Evolutionary conservation across 306 rosid genomes (phyloP).

Genomic region (Quillaja saponaria): DNA sequence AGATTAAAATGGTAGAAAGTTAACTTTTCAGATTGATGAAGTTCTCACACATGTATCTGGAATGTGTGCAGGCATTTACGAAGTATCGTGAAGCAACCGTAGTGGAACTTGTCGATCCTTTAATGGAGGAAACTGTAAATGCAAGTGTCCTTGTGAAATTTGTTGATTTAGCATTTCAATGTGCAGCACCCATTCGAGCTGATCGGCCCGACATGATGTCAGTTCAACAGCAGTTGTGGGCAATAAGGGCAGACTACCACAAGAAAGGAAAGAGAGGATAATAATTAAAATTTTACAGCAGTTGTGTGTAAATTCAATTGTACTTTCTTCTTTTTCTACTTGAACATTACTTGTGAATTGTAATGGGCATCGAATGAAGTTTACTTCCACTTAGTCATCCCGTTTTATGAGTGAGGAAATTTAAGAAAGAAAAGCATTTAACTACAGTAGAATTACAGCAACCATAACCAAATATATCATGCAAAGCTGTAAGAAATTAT

Average conservation of each 20-base stretch:
- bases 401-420: too few relatives aligned
- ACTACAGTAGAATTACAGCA: too few relatives aligned
- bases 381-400: slow-evolving; percentile 18
- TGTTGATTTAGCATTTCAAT: slow-evolving; percentile 72
- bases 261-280: slow-evolving; percentile 54
- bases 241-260: slow-evolving; percentile 77
- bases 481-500: too few relatives aligned
- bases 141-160: slow-evolving; percentile 56
- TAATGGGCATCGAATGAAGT: slow-evolving; percentile 7
- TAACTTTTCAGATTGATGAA: background rate
- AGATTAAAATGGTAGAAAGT: background rate
- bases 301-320: slow-evolving; percentile 5
- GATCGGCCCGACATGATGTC: slow-evolving; percentile 90
- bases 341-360: slow-evolving; percentile 24
- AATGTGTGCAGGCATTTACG: slow-evolving; percentile 64
- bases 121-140: slow-evolving; percentile 65
- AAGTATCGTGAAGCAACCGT: slow-evolving; percentile 58
- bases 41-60: background rate
- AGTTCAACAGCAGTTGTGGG: slow-evolving; percentile 86
- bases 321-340: background rate
- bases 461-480: too few relatives aligned
- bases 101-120: slow-evolving; percentile 65
- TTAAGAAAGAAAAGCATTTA: too few relatives aligned
- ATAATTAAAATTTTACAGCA: slow-evolving; percentile 16
- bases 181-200: slow-evolving; percentile 79